Conservation (phyloP, 2,329 filamentous ascomycete species). For the Calonectria pseudoturangicola region DNA sequence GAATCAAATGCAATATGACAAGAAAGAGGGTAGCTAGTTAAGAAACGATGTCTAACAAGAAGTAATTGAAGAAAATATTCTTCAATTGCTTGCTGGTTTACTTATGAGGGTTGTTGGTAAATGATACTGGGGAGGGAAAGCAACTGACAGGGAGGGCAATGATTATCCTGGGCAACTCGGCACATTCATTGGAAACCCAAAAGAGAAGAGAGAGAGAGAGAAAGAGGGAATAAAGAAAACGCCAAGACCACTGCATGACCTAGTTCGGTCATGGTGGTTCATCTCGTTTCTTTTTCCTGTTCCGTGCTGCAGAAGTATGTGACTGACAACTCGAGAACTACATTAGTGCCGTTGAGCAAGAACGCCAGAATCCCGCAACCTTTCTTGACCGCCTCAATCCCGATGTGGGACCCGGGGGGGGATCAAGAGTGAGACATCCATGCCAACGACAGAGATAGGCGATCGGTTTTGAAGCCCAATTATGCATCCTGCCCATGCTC, state of each 20-base stretch:
- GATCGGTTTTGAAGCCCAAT: constrained; percentile 5
- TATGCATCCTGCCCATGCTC: constrained; percentile 9
- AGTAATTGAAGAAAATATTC: too few species aligned
- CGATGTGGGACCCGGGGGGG: constrained; percentile 2
- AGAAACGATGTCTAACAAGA: too few species aligned
- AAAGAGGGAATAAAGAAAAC: not conserved
- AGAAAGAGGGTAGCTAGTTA: not conserved
- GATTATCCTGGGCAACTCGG: not conserved
- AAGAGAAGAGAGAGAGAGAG: not conserved
- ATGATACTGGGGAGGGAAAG: not conserved
- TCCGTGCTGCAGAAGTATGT: constrained; percentile 12
- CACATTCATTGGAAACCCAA: not conserved
- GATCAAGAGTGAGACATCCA: not conserved
- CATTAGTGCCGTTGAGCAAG: constrained; percentile 9
- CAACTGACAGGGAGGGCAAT: too few species aligned
- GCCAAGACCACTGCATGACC: constrained; percentile 12
- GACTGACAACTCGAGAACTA: not conserved
- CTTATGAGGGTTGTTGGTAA: not conserved
- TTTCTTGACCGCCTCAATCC: constrained; percentile 23
- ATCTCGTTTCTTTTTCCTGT: not conserved
- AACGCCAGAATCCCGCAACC: not conserved
- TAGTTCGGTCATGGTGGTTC: constrained; percentile 4
- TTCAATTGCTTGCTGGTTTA: too few species aligned
- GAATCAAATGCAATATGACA: not conserved
- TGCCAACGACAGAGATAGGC: not conserved